Base-by-base conservation (phyloP, 106 monocot species). In the Allium cepa region DNA sequence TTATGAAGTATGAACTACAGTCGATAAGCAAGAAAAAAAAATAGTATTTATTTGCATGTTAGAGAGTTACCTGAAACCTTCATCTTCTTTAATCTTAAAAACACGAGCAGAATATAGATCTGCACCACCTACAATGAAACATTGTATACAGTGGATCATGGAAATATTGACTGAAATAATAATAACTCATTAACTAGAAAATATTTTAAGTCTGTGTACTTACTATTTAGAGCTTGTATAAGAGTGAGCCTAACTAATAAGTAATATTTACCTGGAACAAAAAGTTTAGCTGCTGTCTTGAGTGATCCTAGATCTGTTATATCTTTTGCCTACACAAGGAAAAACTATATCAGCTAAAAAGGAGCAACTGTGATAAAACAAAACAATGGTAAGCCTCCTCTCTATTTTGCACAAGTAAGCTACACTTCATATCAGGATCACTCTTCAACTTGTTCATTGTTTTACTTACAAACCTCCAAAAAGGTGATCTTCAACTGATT, bases 301-400 rank as follows among this genome's bases (percentile, higher is more conserved):
- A 97, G 74, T 15, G 97, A 81, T 46, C 97, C 97, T 58, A 97
- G 66, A 71, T 97, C 89, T 72, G 92, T 83, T 49, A 97, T 82
- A 79, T 97, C 97, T 79, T 87, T 78, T 7, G 89, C 92, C 92
- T 97, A 80, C 15, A 17, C 36, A 73, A 28, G 9, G 55, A 17
- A 59, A 58, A 11, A 72, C 8, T 22, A 55, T 67, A 67, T 55
- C 45, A 55, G 26, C 7, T 36, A 48, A n/a, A 10, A 48, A 22
- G 64, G 49, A 64, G 16, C 16, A 51, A 45, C 50, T 11, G 0
- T 36, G 36, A 36, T 36, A 36, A 36, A 36, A 36, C 36, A 36
- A 36, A 36, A 36, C 36, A 36, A 36, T 36, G 36, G 5, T 36
- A 36, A 36, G 36, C 36, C 36, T 36, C 36, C 36, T 3, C 36